Base-by-base conservation (phyloP, 805 yeast species). In the Wickerhamiella occidentalis region DNA sequence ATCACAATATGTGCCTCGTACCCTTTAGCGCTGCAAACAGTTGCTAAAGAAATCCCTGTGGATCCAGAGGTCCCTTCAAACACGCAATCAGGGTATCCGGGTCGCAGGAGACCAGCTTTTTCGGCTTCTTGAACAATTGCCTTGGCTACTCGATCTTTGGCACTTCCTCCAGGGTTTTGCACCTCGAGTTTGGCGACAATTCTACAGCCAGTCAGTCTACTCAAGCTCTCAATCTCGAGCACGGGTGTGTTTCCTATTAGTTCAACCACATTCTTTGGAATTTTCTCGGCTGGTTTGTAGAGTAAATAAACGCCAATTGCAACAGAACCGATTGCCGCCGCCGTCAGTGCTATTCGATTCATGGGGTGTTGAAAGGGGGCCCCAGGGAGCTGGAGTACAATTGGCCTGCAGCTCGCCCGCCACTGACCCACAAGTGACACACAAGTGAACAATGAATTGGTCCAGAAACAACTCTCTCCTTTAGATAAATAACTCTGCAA, bases 61-160 rank as follows among this genome's bases (percentile, higher is more conserved):
- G 96, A 87, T 0, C 98, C 98, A 9, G 92, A 81, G 0, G 98
- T 92, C 6, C 98, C 98, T 67, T 90, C 98, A 63, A 80, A 87
- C 1, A 90, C 82, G 12, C 79, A 70, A 58, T 85, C 92, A 1
- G 84, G 86, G 47, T 71, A 65, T 40, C 76, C 63, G 0, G 85
- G 83, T 4, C 68, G 61, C 36, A 88, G 63, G 5, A 68, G 60
- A 0, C 92, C 92, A 42, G 58, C 45, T 4, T 56, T 49, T 60
- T 85, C 95, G 50, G 82, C 83, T 19, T 77, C 76, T 50, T 76
- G 69, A 15, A 90, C 82, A 41, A 90, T 82, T 3, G 92, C 85
- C 18, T 84, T 67, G 0, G 97, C 97, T 17, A 92, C 95, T 40
- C 98, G 70, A 62, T 90, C 98, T 57, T 90, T 90, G 3, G 97